phyloP scores from a whole-genome alignment of 2,329 filamentous ascomycete genomes.

The Juglanconis juglandina region DNA sequence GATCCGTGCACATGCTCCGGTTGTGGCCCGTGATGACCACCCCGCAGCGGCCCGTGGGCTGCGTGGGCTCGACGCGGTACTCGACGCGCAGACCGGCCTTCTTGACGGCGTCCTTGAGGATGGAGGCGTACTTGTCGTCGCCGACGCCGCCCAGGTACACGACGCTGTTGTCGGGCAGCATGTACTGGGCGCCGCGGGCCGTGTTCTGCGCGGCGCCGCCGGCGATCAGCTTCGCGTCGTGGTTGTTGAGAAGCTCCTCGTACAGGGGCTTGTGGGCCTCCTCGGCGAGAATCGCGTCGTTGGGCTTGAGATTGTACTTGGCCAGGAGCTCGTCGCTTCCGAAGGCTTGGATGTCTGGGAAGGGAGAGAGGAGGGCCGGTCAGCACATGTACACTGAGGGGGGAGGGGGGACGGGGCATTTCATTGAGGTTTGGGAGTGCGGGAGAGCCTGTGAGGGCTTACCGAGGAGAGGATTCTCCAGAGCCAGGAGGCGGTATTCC shows the following conservation, averaged over 20 bases:
- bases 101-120: slow-evolving; percentile 79
- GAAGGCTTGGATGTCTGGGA: slow-evolving; percentile 79
- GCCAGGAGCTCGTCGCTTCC: slow-evolving; percentile 81
- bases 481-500: slow-evolving; percentile 83
- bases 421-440: slow-evolving; percentile 11
- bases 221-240: slow-evolving; percentile 88
- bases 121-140: slow-evolving; percentile 91
- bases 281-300: slow-evolving; percentile 96
- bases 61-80: slow-evolving; percentile 83
- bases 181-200: slow-evolving; percentile 92
- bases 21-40: slow-evolving; percentile 96
- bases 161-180: slow-evolving; percentile 83
- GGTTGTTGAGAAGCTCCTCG: slow-evolving; percentile 90
- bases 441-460: slow-evolving; percentile 31
- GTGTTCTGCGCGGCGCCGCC: slow-evolving; percentile 98
- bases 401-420: neutral
- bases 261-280: slow-evolving; percentile 86
- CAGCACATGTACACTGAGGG: neutral
- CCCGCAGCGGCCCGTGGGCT: slow-evolving; percentile 88
- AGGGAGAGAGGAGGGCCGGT: slow-evolving; percentile 9
- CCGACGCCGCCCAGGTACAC: slow-evolving; percentile 93
- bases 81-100: slow-evolving; percentile 87
- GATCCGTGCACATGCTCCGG: slow-evolving; percentile 90
- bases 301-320: slow-evolving; percentile 91
- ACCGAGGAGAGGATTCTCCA: slow-evolving; percentile 98